A percentile compares a stretch with the other conserved stretches of the same genome.
Evolutionary conservation across 2,329 filamentous ascomycete genomes (phyloP).

Genomic region (Pyrenophora seminiperda): DNA sequence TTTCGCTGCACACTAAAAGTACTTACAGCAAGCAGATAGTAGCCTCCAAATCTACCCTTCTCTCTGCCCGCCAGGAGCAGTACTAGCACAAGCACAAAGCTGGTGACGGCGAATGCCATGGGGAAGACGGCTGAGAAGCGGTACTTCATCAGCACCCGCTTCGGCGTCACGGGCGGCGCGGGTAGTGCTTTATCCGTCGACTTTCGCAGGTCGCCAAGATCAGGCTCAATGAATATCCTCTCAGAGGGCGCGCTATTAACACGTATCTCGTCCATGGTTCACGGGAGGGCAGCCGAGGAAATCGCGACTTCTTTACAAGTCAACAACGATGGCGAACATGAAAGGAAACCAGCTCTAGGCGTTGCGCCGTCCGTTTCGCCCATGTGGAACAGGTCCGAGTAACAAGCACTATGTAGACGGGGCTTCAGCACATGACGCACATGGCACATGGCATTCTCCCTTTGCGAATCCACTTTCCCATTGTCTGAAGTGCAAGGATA

Average conservation of each 20-base stretch:
- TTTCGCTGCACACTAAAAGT: too few relatives aligned
- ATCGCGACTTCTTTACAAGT: too few relatives aligned
- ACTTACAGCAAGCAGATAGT: slow-evolving; percentile 30
- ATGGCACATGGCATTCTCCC: neutral
- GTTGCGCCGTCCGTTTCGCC: neutral
- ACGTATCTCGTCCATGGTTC: slow-evolving; percentile 6
- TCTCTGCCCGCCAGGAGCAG: slow-evolving; percentile 25
- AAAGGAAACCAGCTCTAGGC: neutral
- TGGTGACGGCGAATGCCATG: slow-evolving; percentile 15
- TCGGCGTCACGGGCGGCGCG: slow-evolving; percentile 24
- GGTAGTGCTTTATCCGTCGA: slow-evolving; percentile 29
- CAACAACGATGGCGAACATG: neutral
- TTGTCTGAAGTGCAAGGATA: slow-evolving; percentile 10
- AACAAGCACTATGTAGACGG: neutral
- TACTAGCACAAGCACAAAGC: slow-evolving; percentile 25
- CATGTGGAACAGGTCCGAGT: neutral
- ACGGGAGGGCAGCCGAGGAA: too few relatives aligned
- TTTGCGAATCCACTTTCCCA: neutral
- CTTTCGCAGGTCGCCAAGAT: slow-evolving; percentile 28
- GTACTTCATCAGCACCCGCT: slow-evolving; percentile 26
- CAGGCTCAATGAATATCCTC: slow-evolving; percentile 22
- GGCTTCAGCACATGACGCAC: slow-evolving; percentile 7
- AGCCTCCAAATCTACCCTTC: slow-evolving; percentile 14
- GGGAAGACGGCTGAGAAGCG: slow-evolving; percentile 27
- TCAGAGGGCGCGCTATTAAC: slow-evolving; percentile 12